Percentiles rank a stretch among this genome's conserved stretches.
Conservation (phyloP, 1,139 yeast species). For the Debaryomyces udenii region DNA sequence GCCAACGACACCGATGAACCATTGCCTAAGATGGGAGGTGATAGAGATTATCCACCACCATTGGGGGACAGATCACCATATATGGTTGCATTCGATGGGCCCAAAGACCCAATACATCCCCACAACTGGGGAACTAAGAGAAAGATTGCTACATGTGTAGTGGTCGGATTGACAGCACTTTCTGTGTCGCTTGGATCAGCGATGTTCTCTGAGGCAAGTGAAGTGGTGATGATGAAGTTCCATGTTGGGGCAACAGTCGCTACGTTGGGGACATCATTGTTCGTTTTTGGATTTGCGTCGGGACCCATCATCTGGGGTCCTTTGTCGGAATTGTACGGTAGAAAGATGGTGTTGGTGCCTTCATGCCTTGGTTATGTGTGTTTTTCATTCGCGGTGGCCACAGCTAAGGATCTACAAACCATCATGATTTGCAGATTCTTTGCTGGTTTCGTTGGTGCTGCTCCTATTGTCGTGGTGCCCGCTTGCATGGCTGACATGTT, state of each 20-base stretch:
- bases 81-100: conserved; percentile 62
- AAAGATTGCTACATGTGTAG: conserved; percentile 42
- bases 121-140: conserved; percentile 56
- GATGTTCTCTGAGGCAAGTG: conserved; percentile 57
- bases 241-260: conserved; percentile 59
- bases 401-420: conserved; percentile 74
- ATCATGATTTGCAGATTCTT: conserved; percentile 73
- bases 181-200: conserved; percentile 61
- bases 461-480: conserved; percentile 81
- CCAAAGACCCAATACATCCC: conserved; percentile 63
- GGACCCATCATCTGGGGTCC: conserved; percentile 88
- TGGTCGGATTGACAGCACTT: conserved; percentile 39
- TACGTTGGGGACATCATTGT: conserved; percentile 68
- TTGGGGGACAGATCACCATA: conserved; percentile 54
- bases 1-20: conserved; percentile 30
- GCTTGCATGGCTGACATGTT: conserved; percentile 82
- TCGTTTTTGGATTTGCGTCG: conserved; percentile 78
- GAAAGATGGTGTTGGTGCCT: conserved; percentile 57
- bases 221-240: conserved; percentile 42
- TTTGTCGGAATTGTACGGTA: conserved; percentile 72
- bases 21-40: conserved; percentile 56
- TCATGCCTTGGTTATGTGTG: conserved; percentile 58
- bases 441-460: conserved; percentile 76
- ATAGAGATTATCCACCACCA: conserved; percentile 53
- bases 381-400: conserved; percentile 72